Percentiles rank a stretch among this genome's conserved stretches.
phyloP scores from a whole-genome alignment of 257 asterid species.

The Gentiana macrophylla region DNA sequence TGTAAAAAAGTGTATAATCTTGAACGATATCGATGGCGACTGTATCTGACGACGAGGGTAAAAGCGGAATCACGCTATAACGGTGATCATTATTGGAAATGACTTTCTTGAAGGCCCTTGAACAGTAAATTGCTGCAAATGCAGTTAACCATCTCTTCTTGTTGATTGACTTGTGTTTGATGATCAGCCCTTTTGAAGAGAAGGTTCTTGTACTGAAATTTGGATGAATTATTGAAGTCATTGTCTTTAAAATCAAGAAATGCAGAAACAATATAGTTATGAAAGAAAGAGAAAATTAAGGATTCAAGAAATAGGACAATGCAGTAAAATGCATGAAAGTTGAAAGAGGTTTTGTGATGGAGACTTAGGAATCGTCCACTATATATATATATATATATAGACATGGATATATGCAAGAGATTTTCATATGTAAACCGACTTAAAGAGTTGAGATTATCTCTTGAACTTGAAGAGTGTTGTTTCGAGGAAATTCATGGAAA shows the following conservation, averaged over 20 bases:
- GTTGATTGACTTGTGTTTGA: conserved; percentile 2
- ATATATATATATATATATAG: too few species aligned
- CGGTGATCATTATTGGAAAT: not conserved
- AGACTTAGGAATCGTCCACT: too few species aligned
- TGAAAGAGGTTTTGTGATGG: too few species aligned
- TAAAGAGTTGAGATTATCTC: too few species aligned
- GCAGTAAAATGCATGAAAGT: too few species aligned
- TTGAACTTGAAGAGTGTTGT: too few species aligned
- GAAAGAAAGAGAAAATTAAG: too few species aligned
- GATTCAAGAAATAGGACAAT: too few species aligned
- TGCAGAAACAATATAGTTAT: too few species aligned
- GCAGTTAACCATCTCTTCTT: conserved; percentile 23
- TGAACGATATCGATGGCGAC: conserved; percentile 1
- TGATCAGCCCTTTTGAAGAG: not conserved
- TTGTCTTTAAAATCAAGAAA: not conserved
- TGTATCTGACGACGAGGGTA: conserved; percentile 1
- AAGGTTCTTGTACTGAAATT: conserved; percentile 2
- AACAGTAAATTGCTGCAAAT: conserved; percentile 17
- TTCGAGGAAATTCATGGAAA: too few species aligned
- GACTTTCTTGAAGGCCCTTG: conserved; percentile 15
- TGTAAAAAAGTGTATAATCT: conserved; percentile 5
- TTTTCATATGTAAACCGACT: too few species aligned
- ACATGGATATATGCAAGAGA: too few species aligned
- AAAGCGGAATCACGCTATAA: not conserved
- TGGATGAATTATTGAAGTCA: conserved; percentile 7